Evolutionary conservation across 805 yeast genomes (phyloP).

Genomic region (Aciculoconidium aculeatum): DNA sequence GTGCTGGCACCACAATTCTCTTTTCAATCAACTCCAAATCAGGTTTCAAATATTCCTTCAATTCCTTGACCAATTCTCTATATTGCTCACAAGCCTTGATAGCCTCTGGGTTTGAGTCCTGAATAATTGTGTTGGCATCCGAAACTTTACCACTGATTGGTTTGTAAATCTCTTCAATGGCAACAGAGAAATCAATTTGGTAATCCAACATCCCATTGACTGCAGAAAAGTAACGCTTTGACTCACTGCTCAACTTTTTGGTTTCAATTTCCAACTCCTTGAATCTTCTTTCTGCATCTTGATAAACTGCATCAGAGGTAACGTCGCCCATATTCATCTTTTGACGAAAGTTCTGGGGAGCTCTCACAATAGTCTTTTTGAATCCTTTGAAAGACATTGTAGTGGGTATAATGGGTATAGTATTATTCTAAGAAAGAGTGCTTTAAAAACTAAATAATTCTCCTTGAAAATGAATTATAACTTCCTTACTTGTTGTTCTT

Average conservation of each 20-base stretch:
- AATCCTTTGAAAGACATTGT: conserved; percentile 84
- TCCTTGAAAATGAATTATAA: no score
- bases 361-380: conserved; percentile 73
- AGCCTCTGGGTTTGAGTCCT: conserved; percentile 96
- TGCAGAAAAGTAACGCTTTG: conserved; percentile 83
- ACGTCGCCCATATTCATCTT: conserved; percentile 77
- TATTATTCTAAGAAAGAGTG: no score
- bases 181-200: conserved; percentile 92
- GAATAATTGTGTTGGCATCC: conserved; percentile 79
- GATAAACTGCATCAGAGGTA: conserved; percentile 73
- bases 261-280: conserved; percentile 88
- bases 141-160: conserved; percentile 91
- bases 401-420: neutral
- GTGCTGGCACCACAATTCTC: conserved; percentile 86
- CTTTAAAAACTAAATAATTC: no score
- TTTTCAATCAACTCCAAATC: conserved; percentile 89
- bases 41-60: conserved; percentile 82
- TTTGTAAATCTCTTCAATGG: conserved; percentile 92
- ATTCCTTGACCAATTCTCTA: conserved; percentile 77
- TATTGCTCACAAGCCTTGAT: conserved; percentile 91
- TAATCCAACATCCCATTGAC: conserved; percentile 90
- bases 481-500: no score
- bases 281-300: conserved; percentile 94
- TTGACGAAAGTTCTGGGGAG: conserved; percentile 88
- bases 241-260: conserved; percentile 82